These are phyloP conservation scores for Flaveria linearis DNA, from an alignment of 129 eudicot species.

Conservation along the genomic window DNA sequence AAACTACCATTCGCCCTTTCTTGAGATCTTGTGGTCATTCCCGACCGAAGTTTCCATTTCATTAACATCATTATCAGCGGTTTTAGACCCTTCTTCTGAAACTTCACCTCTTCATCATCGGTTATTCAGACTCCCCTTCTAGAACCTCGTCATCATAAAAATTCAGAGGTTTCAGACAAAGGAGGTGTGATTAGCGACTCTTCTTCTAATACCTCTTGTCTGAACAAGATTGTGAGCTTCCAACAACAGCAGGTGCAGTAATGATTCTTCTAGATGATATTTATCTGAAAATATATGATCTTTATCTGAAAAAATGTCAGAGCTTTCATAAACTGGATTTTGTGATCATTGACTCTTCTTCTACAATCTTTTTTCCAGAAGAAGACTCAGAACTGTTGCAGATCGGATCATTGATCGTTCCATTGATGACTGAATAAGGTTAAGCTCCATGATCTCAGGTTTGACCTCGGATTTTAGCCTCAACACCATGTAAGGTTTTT, in stretches of 20 bases:
- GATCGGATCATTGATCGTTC: constrained; percentile 22
- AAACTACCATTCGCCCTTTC: constrained; percentile 38
- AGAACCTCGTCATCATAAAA: constrained; percentile 34
- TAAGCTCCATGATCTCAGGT: constrained; percentile 16
- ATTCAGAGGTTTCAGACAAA: constrained; percentile 36
- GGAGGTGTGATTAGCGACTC: constrained; percentile 20
- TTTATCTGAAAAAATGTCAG: constrained; percentile 3
- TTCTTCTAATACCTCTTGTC: constrained; percentile 29
- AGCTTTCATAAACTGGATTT: constrained; percentile 18
- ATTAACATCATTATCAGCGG: constrained; percentile 15
- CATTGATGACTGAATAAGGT: constrained; percentile 13
- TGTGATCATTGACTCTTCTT: constrained; percentile 13
- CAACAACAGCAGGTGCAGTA: background rate
- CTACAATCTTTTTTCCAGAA: constrained; percentile 8
- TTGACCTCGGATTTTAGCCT: constrained; percentile 36
- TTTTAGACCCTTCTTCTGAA: constrained; percentile 35
- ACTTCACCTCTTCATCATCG: constrained; percentile 29
- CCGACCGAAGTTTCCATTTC: constrained; percentile 27
- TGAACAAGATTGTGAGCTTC: constrained; percentile 39
- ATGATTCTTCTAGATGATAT: constrained; percentile 7
- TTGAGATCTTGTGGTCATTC: constrained; percentile 23
- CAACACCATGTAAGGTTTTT: constrained; percentile 46
- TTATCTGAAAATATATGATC: background rate
- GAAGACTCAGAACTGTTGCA: background rate
- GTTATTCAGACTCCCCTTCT: constrained; percentile 40